Evolutionary conservation across 495 filamentous ascomycete species (phyloP).

Genomic region (Xylaria nigripes): DNA sequence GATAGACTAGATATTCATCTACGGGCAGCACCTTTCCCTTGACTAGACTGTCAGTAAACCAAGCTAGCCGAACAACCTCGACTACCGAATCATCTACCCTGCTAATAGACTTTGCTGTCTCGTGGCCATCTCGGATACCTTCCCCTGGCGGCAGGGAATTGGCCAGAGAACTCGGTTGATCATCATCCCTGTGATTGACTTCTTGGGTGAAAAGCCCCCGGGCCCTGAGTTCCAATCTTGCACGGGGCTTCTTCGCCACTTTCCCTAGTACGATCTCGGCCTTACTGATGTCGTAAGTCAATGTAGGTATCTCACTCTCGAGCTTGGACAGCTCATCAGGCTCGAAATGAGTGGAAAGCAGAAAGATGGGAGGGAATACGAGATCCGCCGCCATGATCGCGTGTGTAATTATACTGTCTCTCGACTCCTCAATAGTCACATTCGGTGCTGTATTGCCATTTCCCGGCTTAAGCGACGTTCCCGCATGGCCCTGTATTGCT

Average conservation of each 20-base stretch:
- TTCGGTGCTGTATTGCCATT: background rate
- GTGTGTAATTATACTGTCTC: background rate
- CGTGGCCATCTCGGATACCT: slow-evolving; percentile 5
- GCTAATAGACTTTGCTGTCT: background rate
- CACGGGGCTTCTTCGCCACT: slow-evolving; percentile 58
- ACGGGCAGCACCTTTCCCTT: slow-evolving; percentile 47
- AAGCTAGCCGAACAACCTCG: slow-evolving; percentile 65
- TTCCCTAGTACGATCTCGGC: slow-evolving; percentile 68
- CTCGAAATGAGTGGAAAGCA: slow-evolving; percentile 63
- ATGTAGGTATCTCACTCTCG: slow-evolving; percentile 52
- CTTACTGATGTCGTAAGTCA: slow-evolving; percentile 68
- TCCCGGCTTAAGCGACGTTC: background rate
- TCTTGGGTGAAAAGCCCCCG: slow-evolving; percentile 53
- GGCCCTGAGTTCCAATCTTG: slow-evolving; percentile 66
- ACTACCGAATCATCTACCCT: slow-evolving; percentile 32
- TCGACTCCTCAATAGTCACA: background rate
- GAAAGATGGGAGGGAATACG: slow-evolving; percentile 59
- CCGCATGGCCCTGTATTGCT: background rate
- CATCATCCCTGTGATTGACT: slow-evolving; percentile 21
- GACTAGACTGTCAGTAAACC: slow-evolving; percentile 60
- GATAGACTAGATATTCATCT: slow-evolving; percentile 58
- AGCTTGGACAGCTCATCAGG: slow-evolving; percentile 51
- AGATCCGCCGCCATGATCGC: slow-evolving; percentile 10
- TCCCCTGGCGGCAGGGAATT: background rate
- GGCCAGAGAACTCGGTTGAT: background rate